Percentiles rank a stretch among this genome's conserved stretches.
These are phyloP conservation scores for Xeromyces bisporus DNA, from an alignment of 495 filamentous ascomycete species.

Conservation along the genomic window DNA sequence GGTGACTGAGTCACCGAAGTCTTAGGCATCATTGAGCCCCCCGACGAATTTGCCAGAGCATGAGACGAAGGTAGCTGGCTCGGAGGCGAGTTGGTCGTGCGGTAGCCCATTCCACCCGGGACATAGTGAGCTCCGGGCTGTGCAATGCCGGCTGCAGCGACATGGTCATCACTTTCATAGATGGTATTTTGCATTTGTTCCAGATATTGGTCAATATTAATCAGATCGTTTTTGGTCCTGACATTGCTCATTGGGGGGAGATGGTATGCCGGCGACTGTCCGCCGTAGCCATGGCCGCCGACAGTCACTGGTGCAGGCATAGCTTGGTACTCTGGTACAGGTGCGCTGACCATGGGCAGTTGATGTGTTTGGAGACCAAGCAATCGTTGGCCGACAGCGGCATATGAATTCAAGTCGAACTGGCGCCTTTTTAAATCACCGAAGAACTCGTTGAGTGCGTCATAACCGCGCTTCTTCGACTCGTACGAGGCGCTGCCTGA, in stretches of 20 bases:
- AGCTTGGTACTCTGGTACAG: constrained; percentile 46
- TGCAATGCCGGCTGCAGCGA: constrained; percentile 56
- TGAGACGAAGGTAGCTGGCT: constrained; percentile 36
- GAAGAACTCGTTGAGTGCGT: constrained; percentile 87
- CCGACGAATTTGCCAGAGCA: constrained; percentile 37
- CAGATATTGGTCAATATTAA: constrained; percentile 81
- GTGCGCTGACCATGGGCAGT: constrained; percentile 48
- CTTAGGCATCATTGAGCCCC: constrained; percentile 41
- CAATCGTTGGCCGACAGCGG: constrained; percentile 64
- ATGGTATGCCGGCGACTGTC: constrained; percentile 43
- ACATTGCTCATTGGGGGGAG: constrained; percentile 74
- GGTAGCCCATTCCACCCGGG: constrained; percentile 40
- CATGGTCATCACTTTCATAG: constrained; percentile 73
- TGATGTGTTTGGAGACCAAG: constrained; percentile 53
- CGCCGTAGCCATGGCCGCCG: constrained; percentile 32
- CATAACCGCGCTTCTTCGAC: constrained; percentile 62
- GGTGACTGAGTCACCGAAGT: constrained; percentile 29
- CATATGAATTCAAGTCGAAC: constrained; percentile 70
- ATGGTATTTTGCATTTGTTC: constrained; percentile 90
- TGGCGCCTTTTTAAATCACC: constrained; percentile 75
- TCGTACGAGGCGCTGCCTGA: constrained; percentile 36
- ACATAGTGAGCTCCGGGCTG: constrained; percentile 52
- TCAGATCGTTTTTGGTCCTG: constrained; percentile 79
- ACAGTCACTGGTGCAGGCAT: constrained; percentile 40
- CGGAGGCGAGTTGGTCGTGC: constrained; percentile 58